phyloP scores from a whole-genome alignment of 371 early-diverging fungal species.

The Apophysomyces sp. region DNA sequence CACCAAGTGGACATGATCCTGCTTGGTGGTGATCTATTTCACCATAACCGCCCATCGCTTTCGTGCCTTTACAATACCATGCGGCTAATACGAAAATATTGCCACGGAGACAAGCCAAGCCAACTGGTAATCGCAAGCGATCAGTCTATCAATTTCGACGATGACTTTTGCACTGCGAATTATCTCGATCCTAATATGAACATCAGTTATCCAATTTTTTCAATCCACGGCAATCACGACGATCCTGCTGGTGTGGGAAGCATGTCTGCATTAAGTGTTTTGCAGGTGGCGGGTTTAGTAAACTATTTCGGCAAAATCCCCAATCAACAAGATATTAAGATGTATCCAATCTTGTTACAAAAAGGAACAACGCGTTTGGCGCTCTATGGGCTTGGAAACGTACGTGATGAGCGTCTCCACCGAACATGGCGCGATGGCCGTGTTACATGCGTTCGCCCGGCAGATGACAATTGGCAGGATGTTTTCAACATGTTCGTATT shows the following conservation, averaged over 20 bases:
- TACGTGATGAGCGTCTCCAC: constrained; percentile 93
- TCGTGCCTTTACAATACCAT: constrained; percentile 78
- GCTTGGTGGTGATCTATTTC: constrained; percentile 99
- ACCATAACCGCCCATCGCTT: constrained; percentile 96
- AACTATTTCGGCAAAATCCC: constrained; percentile 94
- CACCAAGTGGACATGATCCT: constrained; percentile 91
- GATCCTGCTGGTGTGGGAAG: constrained; percentile 92
- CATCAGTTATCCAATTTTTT: constrained; percentile 89
- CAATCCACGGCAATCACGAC: constrained; percentile 99
- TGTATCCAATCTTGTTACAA: constrained; percentile 82
- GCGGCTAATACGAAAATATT: constrained; percentile 77
- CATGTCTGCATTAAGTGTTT: constrained; percentile 85
- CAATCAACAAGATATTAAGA: constrained; percentile 72
- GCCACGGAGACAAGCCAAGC: constrained; percentile 79
- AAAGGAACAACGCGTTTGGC: constrained; percentile 84
- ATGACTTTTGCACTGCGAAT: constrained; percentile 68
- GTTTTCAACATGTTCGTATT: constrained; percentile 71
- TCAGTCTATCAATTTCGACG: constrained; percentile 71
- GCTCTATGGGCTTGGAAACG: constrained; percentile 94
- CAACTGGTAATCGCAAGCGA: constrained; percentile 78
- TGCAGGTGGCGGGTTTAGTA: constrained; percentile 83
- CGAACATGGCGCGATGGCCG: constrained; percentile 78
- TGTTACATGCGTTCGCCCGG: constrained; percentile 76
- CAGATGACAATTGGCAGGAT: constrained; percentile 57
- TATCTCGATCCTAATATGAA: constrained; percentile 90